A percentile compares a stretch with the other conserved stretches of the same genome.
phyloP scores from a whole-genome alignment of 83 land plant genomes.

The Larix sibirica region DNA sequence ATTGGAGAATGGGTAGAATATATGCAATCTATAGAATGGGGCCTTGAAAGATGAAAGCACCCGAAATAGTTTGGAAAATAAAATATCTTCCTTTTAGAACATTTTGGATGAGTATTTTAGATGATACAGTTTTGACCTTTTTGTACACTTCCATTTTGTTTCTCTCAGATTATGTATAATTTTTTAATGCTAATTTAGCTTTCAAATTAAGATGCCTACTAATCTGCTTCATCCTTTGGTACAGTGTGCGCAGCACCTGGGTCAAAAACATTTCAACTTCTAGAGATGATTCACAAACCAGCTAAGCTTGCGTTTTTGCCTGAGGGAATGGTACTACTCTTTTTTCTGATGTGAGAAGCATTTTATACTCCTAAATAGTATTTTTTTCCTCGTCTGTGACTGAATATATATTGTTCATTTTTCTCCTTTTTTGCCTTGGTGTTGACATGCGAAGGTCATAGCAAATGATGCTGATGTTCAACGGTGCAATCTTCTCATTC shows the following conservation, averaged over 20 bases:
- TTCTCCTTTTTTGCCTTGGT: neutral
- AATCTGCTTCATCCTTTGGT: conserved; percentile 6
- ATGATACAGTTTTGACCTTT: neutral
- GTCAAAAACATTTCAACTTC: conserved; percentile 96
- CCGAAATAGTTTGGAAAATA: neutral
- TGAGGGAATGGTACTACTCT: conserved; percentile 71
- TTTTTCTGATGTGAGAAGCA: neutral
- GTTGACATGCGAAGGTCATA: conserved; percentile 52
- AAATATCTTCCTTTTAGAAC: neutral
- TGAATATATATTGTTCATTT: neutral
- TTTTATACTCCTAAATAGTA: neutral
- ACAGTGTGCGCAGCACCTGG: conserved; percentile 99
- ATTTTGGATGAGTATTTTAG: neutral
- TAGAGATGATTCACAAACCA: conserved; percentile 86
- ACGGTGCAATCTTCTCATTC: conserved; percentile 94
- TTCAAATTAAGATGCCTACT: neutral
- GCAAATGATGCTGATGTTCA: conserved; percentile 98
- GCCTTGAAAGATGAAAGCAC: neutral
- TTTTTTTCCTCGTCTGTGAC: neutral
- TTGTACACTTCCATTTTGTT: neutral
- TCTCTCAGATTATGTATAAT: neutral
- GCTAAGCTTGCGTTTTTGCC: conserved; percentile 57
- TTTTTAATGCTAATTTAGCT: neutral
- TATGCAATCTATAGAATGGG: neutral
- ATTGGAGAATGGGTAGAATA: neutral